phyloP scores from a whole-genome alignment of 306 rosid species.

The Rosa multiflora region DNA sequence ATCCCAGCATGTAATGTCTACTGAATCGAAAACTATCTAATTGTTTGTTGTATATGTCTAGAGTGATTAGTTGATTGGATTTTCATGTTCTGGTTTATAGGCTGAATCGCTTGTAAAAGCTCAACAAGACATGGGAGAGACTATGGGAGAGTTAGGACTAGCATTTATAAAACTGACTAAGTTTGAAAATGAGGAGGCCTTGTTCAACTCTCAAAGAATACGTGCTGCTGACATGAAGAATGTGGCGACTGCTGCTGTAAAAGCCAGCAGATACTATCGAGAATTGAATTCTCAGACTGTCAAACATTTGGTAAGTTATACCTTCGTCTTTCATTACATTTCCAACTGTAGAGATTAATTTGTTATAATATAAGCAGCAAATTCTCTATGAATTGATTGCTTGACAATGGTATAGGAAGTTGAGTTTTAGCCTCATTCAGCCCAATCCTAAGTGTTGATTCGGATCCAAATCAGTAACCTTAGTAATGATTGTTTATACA shows the following conservation, averaged over 20 bases:
- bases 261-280: conserved; percentile 86
- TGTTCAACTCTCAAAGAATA: conserved; percentile 60
- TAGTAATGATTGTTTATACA: neutral
- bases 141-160: conserved; percentile 87
- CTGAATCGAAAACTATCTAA: neutral
- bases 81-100: conserved; percentile 37
- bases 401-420: conserved; percentile 6
- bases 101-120: conserved; percentile 95
- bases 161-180: conserved; percentile 81
- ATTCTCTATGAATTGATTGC: neutral
- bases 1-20: conserved; percentile 72
- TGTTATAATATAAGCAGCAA: neutral
- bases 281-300: conserved; percentile 91
- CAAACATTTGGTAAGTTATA: conserved; percentile 73
- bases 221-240: conserved; percentile 79
- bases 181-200: conserved; percentile 84
- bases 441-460: neutral
- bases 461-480: neutral
- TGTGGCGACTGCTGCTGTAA: conserved; percentile 91
- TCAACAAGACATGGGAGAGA: conserved; percentile 95
- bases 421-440: neutral
- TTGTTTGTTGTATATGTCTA: neutral
- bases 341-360: neutral
- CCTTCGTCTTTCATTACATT: conserved; percentile 5
- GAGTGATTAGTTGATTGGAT: conserved; percentile 1